Conservation (phyloP, 805 yeast species). For the Aciculoconidium aculeatum region DNA sequence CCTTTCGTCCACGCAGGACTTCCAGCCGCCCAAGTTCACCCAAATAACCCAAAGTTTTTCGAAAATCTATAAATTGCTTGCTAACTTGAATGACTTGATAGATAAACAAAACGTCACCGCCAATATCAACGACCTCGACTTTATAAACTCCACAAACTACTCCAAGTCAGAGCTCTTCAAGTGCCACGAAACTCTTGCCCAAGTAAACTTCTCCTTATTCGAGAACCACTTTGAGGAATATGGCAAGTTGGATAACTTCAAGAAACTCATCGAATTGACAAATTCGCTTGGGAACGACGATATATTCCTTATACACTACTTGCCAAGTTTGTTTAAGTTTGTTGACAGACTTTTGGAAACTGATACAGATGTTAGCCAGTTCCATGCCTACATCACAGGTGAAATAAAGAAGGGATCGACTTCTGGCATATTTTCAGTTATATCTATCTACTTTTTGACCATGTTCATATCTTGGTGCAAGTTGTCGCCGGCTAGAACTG, state of each 20-base stretch:
- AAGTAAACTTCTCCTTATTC: constrained; percentile 50
- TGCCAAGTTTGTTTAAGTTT: constrained; percentile 53
- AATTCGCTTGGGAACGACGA: constrained; percentile 43
- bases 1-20: constrained; percentile 15
- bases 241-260: constrained; percentile 27
- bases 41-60: constrained; percentile 51
- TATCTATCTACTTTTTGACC: constrained; percentile 46
- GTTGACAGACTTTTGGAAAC: constrained; percentile 39
- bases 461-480: constrained; percentile 68
- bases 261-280: constrained; percentile 39
- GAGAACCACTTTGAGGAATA: constrained; percentile 28
- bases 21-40: constrained; percentile 17
- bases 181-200: constrained; percentile 70
- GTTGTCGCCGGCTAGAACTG: constrained; percentile 31
- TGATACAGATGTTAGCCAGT: constrained; percentile 24
- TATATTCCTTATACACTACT: constrained; percentile 59
- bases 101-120: constrained; percentile 45
- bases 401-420: constrained; percentile 29
- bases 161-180: constrained; percentile 57
- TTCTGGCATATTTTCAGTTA: constrained; percentile 36
- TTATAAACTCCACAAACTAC: constrained; percentile 39
- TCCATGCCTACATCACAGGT: constrained; percentile 37
- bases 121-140: constrained; percentile 41
- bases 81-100: constrained; percentile 44
- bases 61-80: constrained; percentile 51